Evolutionary conservation across 176 grass and related monocot species (phyloP).

Genomic region (Elymus sibiricus): DNA sequence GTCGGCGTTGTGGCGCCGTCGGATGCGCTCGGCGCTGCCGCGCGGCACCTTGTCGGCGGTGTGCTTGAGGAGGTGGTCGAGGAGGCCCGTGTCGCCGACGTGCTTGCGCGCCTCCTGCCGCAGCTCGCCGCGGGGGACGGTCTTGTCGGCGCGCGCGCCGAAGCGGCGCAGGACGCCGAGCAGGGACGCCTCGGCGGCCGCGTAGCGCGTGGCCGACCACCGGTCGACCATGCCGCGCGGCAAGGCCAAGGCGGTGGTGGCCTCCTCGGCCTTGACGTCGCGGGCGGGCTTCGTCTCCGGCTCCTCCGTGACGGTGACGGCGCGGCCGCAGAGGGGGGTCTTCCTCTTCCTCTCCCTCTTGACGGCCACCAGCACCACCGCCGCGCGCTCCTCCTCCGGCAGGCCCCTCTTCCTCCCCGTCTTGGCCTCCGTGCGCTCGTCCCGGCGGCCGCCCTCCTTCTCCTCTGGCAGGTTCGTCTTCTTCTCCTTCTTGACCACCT

Average conservation of each 20-base stretch:
- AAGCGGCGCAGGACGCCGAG: conserved; percentile 35
- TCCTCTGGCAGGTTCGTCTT: not conserved
- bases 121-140: conserved; percentile 38
- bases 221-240: conserved; percentile 38
- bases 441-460: not conserved
- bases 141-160: conserved; percentile 20
- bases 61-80: conserved; percentile 79
- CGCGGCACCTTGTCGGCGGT: conserved; percentile 41
- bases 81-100: conserved; percentile 76
- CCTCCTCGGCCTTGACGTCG: not conserved
- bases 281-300: not conserved
- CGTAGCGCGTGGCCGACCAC: conserved; percentile 49
- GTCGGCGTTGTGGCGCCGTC: conserved; percentile 49
- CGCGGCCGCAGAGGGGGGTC: not conserved
- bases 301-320: not conserved
- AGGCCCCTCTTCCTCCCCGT: not conserved
- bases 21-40: conserved; percentile 42
- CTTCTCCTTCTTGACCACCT: not conserved
- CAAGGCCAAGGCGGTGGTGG: not conserved
- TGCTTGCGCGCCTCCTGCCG: conserved; percentile 40
- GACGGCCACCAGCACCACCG: not conserved
- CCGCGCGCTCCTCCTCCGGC: not conserved
- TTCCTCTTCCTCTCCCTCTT: not conserved
- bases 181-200: conserved; percentile 42
- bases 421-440: not conserved